Base-by-base conservation (phyloP, 176 grass and related monocot species). In the Rhynchospora pubera region DNA sequence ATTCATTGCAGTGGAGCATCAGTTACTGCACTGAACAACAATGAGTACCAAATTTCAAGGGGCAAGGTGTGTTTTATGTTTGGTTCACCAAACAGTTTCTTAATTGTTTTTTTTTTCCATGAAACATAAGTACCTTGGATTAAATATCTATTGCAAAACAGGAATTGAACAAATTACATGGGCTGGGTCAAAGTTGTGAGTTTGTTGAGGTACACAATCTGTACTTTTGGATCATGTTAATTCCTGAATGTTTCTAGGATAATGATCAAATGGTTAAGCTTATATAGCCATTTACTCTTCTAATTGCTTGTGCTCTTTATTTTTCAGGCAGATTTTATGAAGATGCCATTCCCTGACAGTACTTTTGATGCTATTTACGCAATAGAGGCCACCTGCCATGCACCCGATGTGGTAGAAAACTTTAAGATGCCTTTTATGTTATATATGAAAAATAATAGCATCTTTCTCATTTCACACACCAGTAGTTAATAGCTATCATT, bases 1-100 rank as follows among this genome's bases (percentile, higher is more conserved):
- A 28, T 90, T 89, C 67, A n/a, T 24, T 90, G 89, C 91, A 99
- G 96, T 74, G 91, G 72, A 52, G 86, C 96, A 64, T 99, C 92
- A 83, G 84, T 99, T 89, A 95, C 80, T 82, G 96, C 93, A 83
- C 87, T 99, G 84, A 95, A 95, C 85, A 95, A 95, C 79, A 99
- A 95, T 23, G 93, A 95, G 32, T 95, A 99, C 79, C 96, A 99
- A 84, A 95, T 99, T 84, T 81, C 96, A 53, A 91, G 96, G 86
- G 96, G 93, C 84, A 93, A 94, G 86, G 96, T 95, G 58, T 65
- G 67, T 88, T 68, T 23, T 77, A 47, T 24, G 43, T 78, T 23
- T 18, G n/a, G 58, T 44, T 85, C 19, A 66, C 7, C 7, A 26
- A 66, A 50, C 24, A 53, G 48, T 79, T 18, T 16, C 62, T 23